These are phyloP conservation scores for Ballota nigra DNA, from an alignment of 257 asterid species.

Conservation along the genomic window DNA sequence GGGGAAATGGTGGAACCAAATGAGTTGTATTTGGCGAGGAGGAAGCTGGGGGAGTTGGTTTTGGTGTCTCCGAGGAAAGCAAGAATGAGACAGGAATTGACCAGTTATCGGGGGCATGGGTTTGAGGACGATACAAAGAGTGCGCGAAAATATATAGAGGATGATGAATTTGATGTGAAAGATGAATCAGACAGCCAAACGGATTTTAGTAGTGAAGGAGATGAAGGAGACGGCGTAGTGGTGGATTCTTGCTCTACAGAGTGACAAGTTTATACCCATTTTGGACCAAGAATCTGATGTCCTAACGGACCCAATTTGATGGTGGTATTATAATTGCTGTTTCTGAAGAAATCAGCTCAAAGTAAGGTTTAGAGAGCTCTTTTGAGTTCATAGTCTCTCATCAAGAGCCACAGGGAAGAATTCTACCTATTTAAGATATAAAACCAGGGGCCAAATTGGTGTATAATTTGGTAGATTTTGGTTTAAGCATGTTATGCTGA, in stretches of 20 bases:
- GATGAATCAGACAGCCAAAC: conserved; percentile 28
- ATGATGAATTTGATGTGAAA: conserved; percentile 17
- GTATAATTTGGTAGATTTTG: not conserved
- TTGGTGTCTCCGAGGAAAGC: conserved; percentile 74
- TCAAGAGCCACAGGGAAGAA: not conserved
- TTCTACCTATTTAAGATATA: not conserved
- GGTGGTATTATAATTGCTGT: not conserved
- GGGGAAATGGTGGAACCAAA: conserved; percentile 78
- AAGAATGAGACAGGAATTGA: conserved; percentile 44
- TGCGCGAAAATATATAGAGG: conserved; percentile 25
- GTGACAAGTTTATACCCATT: not conserved
- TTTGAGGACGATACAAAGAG: conserved; percentile 36
- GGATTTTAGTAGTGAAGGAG: conserved; percentile 36
- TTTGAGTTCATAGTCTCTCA: not conserved
- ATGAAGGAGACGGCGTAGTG: conserved; percentile 19
- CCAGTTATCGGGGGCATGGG: conserved; percentile 40
- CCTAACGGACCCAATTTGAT: not conserved
- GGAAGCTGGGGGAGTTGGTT: conserved; percentile 63
- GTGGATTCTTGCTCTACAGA: conserved; percentile 15
- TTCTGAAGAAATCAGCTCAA: not conserved
- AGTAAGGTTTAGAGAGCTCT: not conserved
- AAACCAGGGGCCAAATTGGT: not conserved
- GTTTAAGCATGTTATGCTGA: not conserved
- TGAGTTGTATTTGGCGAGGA: conserved; percentile 77
- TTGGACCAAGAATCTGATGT: not conserved